A percentile compares a stretch with the other conserved stretches of the same genome.
These are phyloP conservation scores for Penicillium coprophilum DNA, from an alignment of 495 filamentous ascomycete genomes.

Conservation along the genomic window DNA sequence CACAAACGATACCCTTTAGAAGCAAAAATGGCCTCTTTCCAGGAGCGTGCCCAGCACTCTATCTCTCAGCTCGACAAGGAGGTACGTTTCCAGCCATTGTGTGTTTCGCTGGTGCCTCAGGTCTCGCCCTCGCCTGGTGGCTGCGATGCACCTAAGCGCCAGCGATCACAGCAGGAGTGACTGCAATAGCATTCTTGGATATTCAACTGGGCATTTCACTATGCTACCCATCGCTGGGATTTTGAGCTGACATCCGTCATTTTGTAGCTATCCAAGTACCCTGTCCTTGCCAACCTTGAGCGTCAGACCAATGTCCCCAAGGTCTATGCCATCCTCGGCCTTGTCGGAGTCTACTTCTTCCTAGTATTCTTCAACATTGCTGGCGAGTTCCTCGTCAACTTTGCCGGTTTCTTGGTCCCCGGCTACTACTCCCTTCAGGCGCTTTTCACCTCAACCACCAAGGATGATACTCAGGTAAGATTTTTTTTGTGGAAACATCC, in stretches of 20 bases:
- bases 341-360: slow-evolving; percentile 89
- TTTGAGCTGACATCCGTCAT: slow-evolving; percentile 21
- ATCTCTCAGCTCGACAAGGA: slow-evolving; percentile 95
- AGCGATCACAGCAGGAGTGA: slow-evolving; percentile 9
- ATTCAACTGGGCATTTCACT: not conserved
- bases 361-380: slow-evolving; percentile 99
- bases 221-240: slow-evolving; percentile 10
- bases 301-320: slow-evolving; percentile 93
- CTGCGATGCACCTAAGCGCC: slow-evolving; percentile 17
- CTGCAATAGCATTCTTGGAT: not conserved
- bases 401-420: slow-evolving; percentile 90
- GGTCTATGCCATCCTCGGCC: slow-evolving; percentile 88
- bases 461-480: slow-evolving; percentile 87
- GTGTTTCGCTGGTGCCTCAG: slow-evolving; percentile 28
- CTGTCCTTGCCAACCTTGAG: slow-evolving; percentile 92
- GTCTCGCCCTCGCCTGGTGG: slow-evolving; percentile 22
- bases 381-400: slow-evolving; percentile 93
- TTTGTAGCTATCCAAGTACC: slow-evolving; percentile 91
- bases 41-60: slow-evolving; percentile 87
- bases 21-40: slow-evolving; percentile 66
- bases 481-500: slow-evolving; percentile 10
- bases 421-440: slow-evolving; percentile 94
- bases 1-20: slow-evolving; percentile 9
- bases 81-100: slow-evolving; percentile 59
- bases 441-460: slow-evolving; percentile 75